Conservation (phyloP, 208 protist species). For the Trichomonas gallinae region DNA sequence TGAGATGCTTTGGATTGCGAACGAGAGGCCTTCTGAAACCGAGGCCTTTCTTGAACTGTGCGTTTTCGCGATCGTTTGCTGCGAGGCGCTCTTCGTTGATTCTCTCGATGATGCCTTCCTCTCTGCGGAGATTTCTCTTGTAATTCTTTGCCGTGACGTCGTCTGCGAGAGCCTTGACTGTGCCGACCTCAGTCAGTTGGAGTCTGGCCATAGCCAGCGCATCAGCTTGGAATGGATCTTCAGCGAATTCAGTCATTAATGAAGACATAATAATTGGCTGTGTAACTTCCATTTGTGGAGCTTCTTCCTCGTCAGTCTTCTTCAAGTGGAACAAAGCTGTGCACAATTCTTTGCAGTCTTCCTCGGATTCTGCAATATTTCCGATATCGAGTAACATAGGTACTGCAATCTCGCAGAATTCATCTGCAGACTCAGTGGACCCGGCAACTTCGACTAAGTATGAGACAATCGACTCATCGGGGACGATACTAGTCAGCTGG, state of each 20-base stretch:
- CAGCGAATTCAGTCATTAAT: neutral
- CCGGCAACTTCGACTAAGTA: neutral
- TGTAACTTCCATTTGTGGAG: neutral
- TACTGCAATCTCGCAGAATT: neutral
- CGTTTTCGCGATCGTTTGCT: neutral
- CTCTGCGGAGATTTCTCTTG: neutral
- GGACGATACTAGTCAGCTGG: neutral
- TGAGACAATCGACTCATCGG: neutral
- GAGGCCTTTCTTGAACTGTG: neutral
- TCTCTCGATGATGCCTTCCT: neutral
- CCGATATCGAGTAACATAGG: neutral
- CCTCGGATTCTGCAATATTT: neutral
- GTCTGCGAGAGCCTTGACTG: neutral
- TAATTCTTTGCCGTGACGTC: neutral
- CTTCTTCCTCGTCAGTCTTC: neutral
- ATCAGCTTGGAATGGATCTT: neutral
- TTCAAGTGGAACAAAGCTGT: neutral
- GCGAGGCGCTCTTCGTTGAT: neutral
- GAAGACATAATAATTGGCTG: neutral
- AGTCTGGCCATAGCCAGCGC: neutral
- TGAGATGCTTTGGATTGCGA: neutral
- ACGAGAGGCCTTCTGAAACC: neutral
- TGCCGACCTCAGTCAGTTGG: neutral
- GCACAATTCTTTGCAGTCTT: neutral
- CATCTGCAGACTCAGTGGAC: neutral